These are phyloP conservation scores for Auxenochlorella pyrenoidosa DNA, from an alignment of 139 green algal genomes.

Conservation along the genomic window DNA sequence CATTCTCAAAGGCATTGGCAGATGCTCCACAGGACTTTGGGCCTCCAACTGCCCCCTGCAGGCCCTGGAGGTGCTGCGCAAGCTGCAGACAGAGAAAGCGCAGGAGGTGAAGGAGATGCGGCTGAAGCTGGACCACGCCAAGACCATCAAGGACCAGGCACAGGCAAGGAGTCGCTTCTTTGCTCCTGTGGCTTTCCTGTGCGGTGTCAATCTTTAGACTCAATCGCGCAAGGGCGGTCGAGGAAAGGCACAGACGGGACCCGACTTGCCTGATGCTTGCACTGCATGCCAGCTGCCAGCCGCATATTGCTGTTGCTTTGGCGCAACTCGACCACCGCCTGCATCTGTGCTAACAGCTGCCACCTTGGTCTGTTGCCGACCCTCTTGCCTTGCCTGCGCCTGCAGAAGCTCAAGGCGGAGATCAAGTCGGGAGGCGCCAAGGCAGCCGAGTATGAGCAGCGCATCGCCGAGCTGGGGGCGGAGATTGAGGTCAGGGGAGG, in stretches of 20 bases:
- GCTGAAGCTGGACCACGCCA: conserved; percentile 79
- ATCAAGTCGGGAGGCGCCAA: conserved; percentile 30
- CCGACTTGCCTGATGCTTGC: no score
- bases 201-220: no score
- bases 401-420: conserved; percentile 44
- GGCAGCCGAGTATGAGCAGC: conserved; percentile 26
- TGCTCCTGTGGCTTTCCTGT: no score
- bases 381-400: neutral
- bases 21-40: no score
- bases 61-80: conserved; percentile 90
- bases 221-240: no score
- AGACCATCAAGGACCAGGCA: conserved; percentile 65
- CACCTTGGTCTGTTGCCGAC: no score
- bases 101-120: conserved; percentile 65
- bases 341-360: neutral
- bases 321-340: no score
- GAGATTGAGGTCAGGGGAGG: neutral
- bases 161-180: neutral
- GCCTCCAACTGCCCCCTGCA: conserved; percentile 45
- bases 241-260: no score
- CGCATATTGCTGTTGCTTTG: no score
- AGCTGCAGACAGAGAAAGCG: conserved; percentile 87
- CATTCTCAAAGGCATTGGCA: neutral
- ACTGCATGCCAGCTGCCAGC: no score
- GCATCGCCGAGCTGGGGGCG: conserved; percentile 43